These are phyloP conservation scores for Penicillium angulare DNA, from an alignment of 495 filamentous ascomycete genomes.

Conservation along the genomic window DNA sequence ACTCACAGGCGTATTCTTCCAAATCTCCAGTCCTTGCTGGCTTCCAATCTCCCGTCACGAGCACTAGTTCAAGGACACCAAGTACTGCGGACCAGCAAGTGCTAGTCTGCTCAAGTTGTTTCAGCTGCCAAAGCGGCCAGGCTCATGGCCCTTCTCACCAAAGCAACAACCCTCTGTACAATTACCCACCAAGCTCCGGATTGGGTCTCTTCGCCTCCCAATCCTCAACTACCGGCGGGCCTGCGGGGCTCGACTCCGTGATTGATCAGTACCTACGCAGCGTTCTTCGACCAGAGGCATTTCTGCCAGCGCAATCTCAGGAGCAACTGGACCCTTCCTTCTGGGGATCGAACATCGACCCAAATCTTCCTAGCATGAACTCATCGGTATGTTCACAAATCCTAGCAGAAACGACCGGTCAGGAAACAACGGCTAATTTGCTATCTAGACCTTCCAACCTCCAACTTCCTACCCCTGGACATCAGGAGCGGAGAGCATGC, in stretches of 20 bases:
- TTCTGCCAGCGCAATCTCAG: constrained; percentile 1
- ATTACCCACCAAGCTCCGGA: background rate
- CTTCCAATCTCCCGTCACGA: background rate
- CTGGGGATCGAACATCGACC: constrained; percentile 13
- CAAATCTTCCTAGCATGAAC: constrained; percentile 3
- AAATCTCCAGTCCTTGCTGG: background rate
- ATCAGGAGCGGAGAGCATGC: background rate
- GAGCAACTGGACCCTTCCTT: background rate
- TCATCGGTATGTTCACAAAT: background rate
- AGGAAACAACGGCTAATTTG: background rate
- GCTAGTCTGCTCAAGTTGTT: background rate
- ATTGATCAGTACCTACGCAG: constrained; percentile 11
- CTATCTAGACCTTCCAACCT: background rate
- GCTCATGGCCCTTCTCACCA: background rate
- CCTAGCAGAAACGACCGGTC: background rate
- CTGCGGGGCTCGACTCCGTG: background rate
- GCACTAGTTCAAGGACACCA: background rate
- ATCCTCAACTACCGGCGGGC: background rate
- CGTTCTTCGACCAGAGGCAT: constrained; percentile 12
- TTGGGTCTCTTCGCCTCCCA: background rate
- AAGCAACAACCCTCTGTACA: background rate
- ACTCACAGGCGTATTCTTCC: background rate
- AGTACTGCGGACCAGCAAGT: background rate
- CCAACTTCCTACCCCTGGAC: constrained; percentile 3
- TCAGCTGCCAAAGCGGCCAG: constrained; percentile 1